phyloP scores from a whole-genome alignment of 257 asterid genomes.

The Echites panduratus region DNA sequence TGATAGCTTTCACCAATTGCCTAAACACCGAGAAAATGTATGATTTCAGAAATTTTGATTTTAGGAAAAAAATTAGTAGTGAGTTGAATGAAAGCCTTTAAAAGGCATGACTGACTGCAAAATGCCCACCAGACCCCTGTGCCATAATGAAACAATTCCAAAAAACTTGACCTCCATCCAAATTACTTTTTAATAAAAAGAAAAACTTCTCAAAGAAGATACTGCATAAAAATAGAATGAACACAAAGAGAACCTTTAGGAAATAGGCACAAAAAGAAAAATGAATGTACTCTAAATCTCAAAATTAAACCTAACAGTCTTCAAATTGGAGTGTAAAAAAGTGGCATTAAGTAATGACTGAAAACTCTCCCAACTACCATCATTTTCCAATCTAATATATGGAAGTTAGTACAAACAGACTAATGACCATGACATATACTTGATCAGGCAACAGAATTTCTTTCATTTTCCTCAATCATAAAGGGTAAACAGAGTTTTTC shows the following conservation, averaged over 20 bases:
- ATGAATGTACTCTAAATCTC: not conserved
- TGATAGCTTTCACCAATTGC: conserved; percentile 74
- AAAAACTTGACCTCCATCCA: not conserved
- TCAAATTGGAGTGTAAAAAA: not conserved
- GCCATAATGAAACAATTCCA: not conserved
- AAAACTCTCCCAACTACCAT: not conserved
- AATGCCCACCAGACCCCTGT: not conserved
- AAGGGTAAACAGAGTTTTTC: not conserved
- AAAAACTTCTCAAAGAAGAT: not conserved
- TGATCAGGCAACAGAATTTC: not conserved
- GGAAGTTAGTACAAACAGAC: not conserved
- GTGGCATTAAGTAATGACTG: not conserved
- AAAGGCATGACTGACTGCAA: not conserved
- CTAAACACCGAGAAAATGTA: conserved; percentile 31
- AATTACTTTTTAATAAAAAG: not conserved
- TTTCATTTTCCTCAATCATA: not conserved
- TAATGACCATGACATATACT: not conserved
- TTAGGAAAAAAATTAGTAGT: not conserved
- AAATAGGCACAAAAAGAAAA: not conserved
- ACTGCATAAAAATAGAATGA: not conserved
- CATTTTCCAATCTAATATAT: not conserved
- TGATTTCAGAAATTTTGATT: not conserved
- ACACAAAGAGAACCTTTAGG: not conserved
- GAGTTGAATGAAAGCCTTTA: not conserved
- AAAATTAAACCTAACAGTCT: not conserved